Conservation (phyloP, 2,329 filamentous ascomycete species). For the Fusarium duplospermum region DNA sequence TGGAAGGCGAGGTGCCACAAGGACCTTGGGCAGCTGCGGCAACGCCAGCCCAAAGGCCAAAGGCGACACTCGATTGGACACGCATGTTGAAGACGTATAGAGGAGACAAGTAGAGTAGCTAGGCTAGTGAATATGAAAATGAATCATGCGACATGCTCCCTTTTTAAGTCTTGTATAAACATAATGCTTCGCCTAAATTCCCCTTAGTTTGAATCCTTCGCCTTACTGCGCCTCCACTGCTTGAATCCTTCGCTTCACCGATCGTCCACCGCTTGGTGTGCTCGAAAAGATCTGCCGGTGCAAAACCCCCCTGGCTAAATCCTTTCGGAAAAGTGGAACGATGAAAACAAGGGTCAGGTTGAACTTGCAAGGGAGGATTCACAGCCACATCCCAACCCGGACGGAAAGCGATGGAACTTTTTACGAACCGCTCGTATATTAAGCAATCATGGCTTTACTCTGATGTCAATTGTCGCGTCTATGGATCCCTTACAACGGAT, state of each 20-base stretch:
- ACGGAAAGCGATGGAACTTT: neutral
- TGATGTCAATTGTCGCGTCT: neutral
- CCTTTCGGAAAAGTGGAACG: neutral
- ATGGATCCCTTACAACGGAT: neutral
- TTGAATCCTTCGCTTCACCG: neutral
- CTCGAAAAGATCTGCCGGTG: neutral
- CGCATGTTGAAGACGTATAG: neutral
- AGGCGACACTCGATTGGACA: constrained; percentile 5
- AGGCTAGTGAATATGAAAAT: neutral
- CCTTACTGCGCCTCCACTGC: constrained; percentile 1
- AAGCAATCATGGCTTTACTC: neutral
- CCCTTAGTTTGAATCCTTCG: neutral
- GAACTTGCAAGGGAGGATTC: neutral
- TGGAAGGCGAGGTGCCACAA: constrained; percentile 14
- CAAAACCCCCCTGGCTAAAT: neutral
- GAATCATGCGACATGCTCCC: neutral
- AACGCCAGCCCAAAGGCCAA: constrained; percentile 1
- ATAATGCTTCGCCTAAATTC: neutral
- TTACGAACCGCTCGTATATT: neutral
- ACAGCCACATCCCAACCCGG: neutral
- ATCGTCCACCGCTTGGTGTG: neutral
- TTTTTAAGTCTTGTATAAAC: neutral
- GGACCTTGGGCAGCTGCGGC: neutral
- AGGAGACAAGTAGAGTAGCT: neutral
- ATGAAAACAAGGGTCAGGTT: neutral